Evolutionary conservation across 129 eudicot species (phyloP), one percentile per base, ranked within the genome.

Genomic region (Apium graveolens): DNA sequence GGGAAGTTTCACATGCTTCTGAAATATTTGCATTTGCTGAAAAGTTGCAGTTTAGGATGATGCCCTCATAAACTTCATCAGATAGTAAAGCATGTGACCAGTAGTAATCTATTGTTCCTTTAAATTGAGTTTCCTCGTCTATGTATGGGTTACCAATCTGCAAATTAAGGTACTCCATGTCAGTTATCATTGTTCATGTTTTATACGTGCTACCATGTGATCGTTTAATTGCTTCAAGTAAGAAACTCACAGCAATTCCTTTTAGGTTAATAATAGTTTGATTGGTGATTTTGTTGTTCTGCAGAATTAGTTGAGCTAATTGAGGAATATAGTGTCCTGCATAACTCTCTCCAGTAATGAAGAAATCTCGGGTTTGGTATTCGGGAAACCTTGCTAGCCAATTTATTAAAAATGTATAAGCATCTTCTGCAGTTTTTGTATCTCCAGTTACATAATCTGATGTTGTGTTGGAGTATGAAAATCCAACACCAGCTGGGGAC

Each of bases 401-500:
- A 74, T 89, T 89, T 0, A 87, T 49, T 31, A 89, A 51, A 78
- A 89, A 89, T 2, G 91, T 85, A 35, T 89, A 87, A 3, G 89
- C 73, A 83, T 89, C 90, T 69, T 78, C 82, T 45, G 90, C 90
- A 13, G 91, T 88, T 81, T 78, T 75, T 35, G 38, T 66, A 17
- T 88, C 93, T 17, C 84, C 87, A 4, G 83, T 85, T 16, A 17
- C 43, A 62, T 86, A 84, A 80, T 88, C 91, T 4, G 91, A 78
- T 20, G 91, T 38, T 12, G 74, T 88, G 55, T 88, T 91, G 0
- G 93, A 86, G 76, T 88, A 90, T 21, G 92, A 91, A 72, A 86
- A 86, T 75, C 96, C 92, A 57, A 91, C 92, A 44, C 92, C 91
- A 48, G 91, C 91, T 8, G 92, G 92, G 26, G 92, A 91, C 76